A percentile compares a stretch with the other conserved stretches of the same genome.
phyloP scores from a whole-genome alignment of 768 basidiomycete species.

The Suillus luteus region DNA sequence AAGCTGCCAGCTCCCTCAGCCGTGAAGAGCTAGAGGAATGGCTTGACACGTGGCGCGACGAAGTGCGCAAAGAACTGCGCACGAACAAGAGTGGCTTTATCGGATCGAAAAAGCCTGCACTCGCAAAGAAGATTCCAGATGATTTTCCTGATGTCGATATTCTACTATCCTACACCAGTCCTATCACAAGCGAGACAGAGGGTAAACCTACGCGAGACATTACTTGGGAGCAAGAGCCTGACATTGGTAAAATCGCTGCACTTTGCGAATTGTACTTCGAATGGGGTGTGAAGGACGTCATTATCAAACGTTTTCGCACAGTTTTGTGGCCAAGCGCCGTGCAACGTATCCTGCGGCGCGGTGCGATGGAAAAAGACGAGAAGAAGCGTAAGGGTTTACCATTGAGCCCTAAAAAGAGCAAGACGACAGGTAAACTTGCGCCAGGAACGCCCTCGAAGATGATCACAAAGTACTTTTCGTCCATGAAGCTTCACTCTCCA shows the following conservation, averaged over 20 bases:
- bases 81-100: slow-evolving; percentile 69
- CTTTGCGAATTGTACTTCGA: slow-evolving; percentile 89
- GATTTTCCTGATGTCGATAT: slow-evolving; percentile 76
- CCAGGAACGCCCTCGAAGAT: slow-evolving; percentile 51
- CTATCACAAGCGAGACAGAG: slow-evolving; percentile 70
- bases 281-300: slow-evolving; percentile 84
- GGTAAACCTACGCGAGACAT: slow-evolving; percentile 45
- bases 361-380: slow-evolving; percentile 52
- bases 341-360: slow-evolving; percentile 69
- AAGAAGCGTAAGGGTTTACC: slow-evolving; percentile 22
- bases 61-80: slow-evolving; percentile 61
- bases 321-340: slow-evolving; percentile 80
- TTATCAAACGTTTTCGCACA: slow-evolving; percentile 82
- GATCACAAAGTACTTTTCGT: slow-evolving; percentile 58
- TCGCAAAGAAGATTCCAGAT: slow-evolving; percentile 64
- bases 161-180: slow-evolving; percentile 75
- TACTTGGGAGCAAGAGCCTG: slow-evolving; percentile 60
- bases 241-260: slow-evolving; percentile 69
- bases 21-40: slow-evolving; percentile 51
- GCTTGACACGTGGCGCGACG: slow-evolving; percentile 63
- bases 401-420: slow-evolving; percentile 43
- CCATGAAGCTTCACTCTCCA: slow-evolving; percentile 38
- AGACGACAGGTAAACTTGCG: slow-evolving; percentile 23
- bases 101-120: slow-evolving; percentile 60
- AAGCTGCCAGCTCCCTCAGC: slow-evolving; percentile 54